Percentiles rank a stretch among this genome's conserved stretches.
Evolutionary conservation across 129 eudicot genomes (phyloP).

Genomic region (Flaveria ramosissima): DNA sequence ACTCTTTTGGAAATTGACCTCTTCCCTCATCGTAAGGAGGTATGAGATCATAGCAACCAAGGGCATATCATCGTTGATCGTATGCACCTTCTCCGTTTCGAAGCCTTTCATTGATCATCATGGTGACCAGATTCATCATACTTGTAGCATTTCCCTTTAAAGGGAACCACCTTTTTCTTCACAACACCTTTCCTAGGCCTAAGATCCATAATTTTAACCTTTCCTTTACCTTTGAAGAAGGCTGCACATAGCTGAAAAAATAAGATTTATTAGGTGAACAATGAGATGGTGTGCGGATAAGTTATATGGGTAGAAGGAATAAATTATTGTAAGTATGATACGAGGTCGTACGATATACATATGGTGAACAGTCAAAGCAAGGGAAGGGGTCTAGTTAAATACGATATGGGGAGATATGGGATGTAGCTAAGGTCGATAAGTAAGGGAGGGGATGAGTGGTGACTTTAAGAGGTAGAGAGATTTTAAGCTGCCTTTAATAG

Average conservation of each 20-base stretch:
- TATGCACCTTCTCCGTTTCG: background rate
- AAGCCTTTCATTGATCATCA: background rate
- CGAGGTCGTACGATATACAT: too few relatives aligned
- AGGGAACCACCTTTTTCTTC: too few relatives aligned
- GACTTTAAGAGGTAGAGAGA: too few relatives aligned
- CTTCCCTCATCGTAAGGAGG: background rate
- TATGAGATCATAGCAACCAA: background rate
- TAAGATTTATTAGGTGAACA: conserved; percentile 1
- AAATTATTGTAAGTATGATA: background rate
- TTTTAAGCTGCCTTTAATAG: too few relatives aligned
- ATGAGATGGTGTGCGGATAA: conserved; percentile 10
- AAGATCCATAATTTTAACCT: background rate
- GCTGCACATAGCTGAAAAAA: background rate
- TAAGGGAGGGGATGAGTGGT: too few relatives aligned
- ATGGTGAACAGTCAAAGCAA: too few relatives aligned
- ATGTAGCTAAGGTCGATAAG: too few relatives aligned
- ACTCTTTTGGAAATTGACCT: background rate
- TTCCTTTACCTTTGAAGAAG: too few relatives aligned
- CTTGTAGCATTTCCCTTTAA: background rate
- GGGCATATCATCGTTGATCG: background rate
- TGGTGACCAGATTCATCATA: too few relatives aligned
- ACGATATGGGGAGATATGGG: too few relatives aligned
- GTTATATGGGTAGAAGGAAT: conserved; percentile 15
- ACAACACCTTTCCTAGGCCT: background rate
- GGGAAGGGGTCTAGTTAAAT: too few relatives aligned